A percentile compares a stretch with the other conserved stretches of the same genome.
These are phyloP conservation scores for Chrysopogon serrulatus DNA, from an alignment of 176 grass and related monocot genomes.

Conservation along the genomic window DNA sequence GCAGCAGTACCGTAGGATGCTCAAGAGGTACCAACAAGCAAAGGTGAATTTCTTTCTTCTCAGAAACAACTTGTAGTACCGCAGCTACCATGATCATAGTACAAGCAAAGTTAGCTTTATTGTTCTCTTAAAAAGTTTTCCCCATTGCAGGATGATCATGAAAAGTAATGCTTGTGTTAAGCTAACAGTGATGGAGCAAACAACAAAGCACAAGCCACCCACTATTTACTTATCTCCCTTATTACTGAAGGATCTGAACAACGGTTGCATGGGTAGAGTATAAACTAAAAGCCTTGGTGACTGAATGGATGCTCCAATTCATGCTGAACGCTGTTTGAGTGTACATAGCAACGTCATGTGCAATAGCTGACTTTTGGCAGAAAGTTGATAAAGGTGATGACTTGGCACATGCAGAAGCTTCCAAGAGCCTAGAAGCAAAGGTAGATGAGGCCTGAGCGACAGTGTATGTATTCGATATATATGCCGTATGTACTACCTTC, in stretches of 20 bases:
- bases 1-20: slow-evolving; percentile 77
- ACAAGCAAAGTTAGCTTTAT: background rate
- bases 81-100: background rate
- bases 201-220: background rate
- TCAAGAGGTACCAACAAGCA: slow-evolving; percentile 49
- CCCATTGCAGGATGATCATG: background rate
- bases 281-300: slow-evolving; percentile 14
- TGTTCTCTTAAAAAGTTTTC: background rate
- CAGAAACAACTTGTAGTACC: background rate
- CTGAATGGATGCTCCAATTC: background rate
- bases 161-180: background rate
- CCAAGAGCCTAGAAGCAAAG: background rate
- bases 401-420: slow-evolving; percentile 5
- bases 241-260: slow-evolving; percentile 24
- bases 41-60: slow-evolving; percentile 55
- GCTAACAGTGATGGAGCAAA: background rate
- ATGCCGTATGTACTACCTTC: background rate
- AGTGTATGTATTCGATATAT: background rate
- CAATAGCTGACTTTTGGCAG: slow-evolving; percentile 15
- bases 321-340: background rate
- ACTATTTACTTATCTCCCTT: background rate
- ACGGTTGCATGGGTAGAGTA: background rate
- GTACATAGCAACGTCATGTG: slow-evolving; percentile 20
- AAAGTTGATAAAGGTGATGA: background rate
- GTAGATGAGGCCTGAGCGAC: background rate